Evolutionary conservation across 345 rosid genomes (phyloP).

Genomic region (Brassica juncea): DNA sequence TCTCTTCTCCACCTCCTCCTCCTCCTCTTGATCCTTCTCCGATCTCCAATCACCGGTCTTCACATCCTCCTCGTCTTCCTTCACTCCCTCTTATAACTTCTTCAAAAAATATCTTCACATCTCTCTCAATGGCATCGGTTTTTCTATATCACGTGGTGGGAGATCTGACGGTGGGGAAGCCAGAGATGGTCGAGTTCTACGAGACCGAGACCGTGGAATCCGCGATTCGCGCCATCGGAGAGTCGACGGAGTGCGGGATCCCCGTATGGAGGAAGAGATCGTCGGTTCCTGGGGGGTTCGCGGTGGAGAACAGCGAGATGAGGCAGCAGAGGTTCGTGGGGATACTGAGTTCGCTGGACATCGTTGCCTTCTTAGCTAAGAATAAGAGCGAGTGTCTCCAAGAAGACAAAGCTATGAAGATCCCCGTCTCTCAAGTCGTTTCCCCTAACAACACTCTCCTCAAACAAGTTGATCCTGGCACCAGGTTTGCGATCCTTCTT

Average conservation of each 20-base stretch:
- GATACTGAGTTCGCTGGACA: slow-evolving; percentile 81
- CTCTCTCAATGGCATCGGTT: slow-evolving; percentile 67
- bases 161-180: slow-evolving; percentile 98
- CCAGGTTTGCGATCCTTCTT: slow-evolving; percentile 55
- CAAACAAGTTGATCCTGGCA: slow-evolving; percentile 90
- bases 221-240: slow-evolving; percentile 82
- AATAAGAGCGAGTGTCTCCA: slow-evolving; percentile 63
- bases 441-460: slow-evolving; percentile 59
- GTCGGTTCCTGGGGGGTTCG: slow-evolving; percentile 36
- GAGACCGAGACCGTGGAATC: slow-evolving; percentile 87
- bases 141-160: slow-evolving; percentile 92
- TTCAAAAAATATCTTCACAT: background rate
- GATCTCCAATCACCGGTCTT: slow-evolving; percentile 60
- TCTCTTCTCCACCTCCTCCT: slow-evolving; percentile 17
- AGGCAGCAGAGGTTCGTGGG: slow-evolving; percentile 90
- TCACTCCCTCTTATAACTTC: slow-evolving; percentile 69
- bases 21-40: slow-evolving; percentile 45
- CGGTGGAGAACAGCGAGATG: slow-evolving; percentile 62
- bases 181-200: slow-evolving; percentile 78
- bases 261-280: slow-evolving; percentile 85
- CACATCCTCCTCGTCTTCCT: slow-evolving; percentile 79
- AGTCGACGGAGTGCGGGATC: slow-evolving; percentile 88
- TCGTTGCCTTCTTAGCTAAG: slow-evolving; percentile 66
- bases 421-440: slow-evolving; percentile 79
- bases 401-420: slow-evolving; percentile 77